A percentile compares a stretch with the other conserved stretches of the same genome.
Conservation (phyloP, 2,329 filamentous ascomycete genomes). For the Penicillium brasilianum region DNA sequence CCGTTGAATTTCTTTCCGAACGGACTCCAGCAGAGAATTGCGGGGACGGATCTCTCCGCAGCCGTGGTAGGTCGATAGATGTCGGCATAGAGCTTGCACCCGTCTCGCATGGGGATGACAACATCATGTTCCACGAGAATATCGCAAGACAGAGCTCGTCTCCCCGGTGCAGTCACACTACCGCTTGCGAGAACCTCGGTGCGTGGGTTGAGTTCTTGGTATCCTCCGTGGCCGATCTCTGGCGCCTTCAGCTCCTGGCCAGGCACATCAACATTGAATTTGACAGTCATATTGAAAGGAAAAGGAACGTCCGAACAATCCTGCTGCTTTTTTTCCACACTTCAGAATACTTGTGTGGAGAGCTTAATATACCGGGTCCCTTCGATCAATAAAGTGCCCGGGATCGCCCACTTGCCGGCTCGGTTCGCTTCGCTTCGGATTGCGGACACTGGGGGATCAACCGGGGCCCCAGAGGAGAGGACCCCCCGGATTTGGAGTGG, state of each 20-base stretch:
- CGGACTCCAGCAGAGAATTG: conserved; percentile 51
- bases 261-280: conserved; percentile 19
- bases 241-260: conserved; percentile 13
- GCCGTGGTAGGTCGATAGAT: conserved; percentile 50
- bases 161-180: conserved; percentile 44
- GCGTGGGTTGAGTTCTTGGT: conserved; percentile 1
- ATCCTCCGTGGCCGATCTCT: conserved; percentile 3
- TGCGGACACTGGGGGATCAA: conserved; percentile 5
- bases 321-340: neutral
- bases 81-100: conserved; percentile 50
- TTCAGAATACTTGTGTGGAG: neutral
- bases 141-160: conserved; percentile 36
- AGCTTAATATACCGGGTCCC: too few relatives aligned
- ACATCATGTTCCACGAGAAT: conserved; percentile 55
- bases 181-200: conserved; percentile 44
- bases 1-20: conserved; percentile 54
- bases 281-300: conserved; percentile 2
- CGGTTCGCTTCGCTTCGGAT: conserved; percentile 21
- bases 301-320: neutral
- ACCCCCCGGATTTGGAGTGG: conserved; percentile 13
- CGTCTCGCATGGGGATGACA: conserved; percentile 51
- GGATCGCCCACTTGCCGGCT: conserved; percentile 10
- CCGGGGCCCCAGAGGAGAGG: too few relatives aligned
- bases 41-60: conserved; percentile 44
- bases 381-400: too few relatives aligned